Evolutionary conservation across 352 stramenopile genomes (phyloP).

Genomic region (Pythium apleroticum): DNA sequence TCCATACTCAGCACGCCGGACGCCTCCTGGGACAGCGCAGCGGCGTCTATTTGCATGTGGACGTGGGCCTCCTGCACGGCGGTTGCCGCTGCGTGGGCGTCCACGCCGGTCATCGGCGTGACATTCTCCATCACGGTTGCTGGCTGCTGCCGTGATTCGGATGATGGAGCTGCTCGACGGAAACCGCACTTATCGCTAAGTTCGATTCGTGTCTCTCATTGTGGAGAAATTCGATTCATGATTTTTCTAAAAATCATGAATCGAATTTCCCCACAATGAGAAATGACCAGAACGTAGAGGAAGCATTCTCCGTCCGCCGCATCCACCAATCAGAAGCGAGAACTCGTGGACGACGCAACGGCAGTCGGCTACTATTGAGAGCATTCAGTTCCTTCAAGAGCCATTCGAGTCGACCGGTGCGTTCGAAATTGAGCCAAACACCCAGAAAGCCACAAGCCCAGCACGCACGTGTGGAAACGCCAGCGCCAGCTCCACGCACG

Average conservation of each 20-base stretch:
- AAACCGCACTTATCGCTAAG: slow-evolving; percentile 1
- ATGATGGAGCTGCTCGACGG: neutral
- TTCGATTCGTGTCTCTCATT: neutral
- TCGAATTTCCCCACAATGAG: too few species aligned
- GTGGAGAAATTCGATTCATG: neutral
- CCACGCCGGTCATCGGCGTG: neutral
- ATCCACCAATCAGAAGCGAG: slow-evolving; percentile 22
- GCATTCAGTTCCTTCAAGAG: slow-evolving; percentile 23
- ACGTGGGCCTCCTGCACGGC: neutral
- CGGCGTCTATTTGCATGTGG: neutral
- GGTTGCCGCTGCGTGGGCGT: neutral
- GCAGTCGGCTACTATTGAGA: slow-evolving; percentile 17
- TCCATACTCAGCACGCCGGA: neutral
- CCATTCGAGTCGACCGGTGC: slow-evolving; percentile 7
- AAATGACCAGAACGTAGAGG: slow-evolving; percentile 7
- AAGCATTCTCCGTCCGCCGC: neutral
- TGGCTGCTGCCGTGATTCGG: neutral
- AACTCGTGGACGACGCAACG: slow-evolving; percentile 13
- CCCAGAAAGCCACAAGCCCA: neutral
- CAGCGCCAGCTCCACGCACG: neutral
- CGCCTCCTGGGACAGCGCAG: neutral
- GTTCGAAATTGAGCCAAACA: slow-evolving; percentile 16
- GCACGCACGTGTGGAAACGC: neutral
- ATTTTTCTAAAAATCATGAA: too few species aligned
- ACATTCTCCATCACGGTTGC: slow-evolving; percentile 17